A percentile compares a stretch with the other conserved stretches of the same genome.
phyloP scores from a whole-genome alignment of 2,329 filamentous ascomycete genomes.

The Sclerotinia sclerotiorum region DNA sequence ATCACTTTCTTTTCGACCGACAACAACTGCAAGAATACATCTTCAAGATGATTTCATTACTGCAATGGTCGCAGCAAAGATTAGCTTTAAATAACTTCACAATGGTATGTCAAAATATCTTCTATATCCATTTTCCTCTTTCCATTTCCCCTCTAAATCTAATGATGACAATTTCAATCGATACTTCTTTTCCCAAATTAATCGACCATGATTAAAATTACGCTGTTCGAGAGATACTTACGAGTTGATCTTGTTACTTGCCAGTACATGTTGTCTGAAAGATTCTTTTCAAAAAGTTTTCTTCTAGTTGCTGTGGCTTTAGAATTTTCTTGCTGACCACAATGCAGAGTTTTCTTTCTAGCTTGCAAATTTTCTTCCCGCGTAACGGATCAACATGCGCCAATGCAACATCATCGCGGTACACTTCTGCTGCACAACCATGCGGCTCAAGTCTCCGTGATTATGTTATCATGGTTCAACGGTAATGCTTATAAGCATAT shows the following conservation, averaged over 20 bases:
- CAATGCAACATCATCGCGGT: conserved; percentile 7
- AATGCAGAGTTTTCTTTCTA: conserved; percentile 27
- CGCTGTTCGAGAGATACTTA: conserved; percentile 62
- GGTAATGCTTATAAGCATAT: conserved; percentile 6
- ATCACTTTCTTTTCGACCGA: background rate
- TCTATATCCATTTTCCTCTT: conserved; percentile 4
- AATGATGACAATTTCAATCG: conserved; percentile 66
- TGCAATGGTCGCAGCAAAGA: background rate
- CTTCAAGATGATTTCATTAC: background rate
- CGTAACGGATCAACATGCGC: background rate
- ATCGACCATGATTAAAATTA: conserved; percentile 81
- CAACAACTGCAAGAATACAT: background rate
- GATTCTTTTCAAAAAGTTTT: conserved; percentile 1
- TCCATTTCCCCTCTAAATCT: conserved; percentile 24
- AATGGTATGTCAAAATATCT: conserved; percentile 27
- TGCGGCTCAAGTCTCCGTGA: background rate
- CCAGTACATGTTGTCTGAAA: conserved; percentile 84
- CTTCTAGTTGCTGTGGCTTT: conserved; percentile 19
- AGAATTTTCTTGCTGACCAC: conserved; percentile 28
- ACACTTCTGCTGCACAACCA: conserved; percentile 14
- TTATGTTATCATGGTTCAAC: conserved; percentile 12
- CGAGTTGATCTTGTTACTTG: conserved; percentile 76
- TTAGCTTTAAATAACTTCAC: background rate
- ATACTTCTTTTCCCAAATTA: conserved; percentile 84
- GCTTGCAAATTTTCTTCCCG: conserved; percentile 15